A percentile compares a stretch with the other conserved stretches of the same genome.
These are phyloP conservation scores for Trypanosoma lewisi DNA, from an alignment of 208 protist genomes.

Conservation along the genomic window DNA sequence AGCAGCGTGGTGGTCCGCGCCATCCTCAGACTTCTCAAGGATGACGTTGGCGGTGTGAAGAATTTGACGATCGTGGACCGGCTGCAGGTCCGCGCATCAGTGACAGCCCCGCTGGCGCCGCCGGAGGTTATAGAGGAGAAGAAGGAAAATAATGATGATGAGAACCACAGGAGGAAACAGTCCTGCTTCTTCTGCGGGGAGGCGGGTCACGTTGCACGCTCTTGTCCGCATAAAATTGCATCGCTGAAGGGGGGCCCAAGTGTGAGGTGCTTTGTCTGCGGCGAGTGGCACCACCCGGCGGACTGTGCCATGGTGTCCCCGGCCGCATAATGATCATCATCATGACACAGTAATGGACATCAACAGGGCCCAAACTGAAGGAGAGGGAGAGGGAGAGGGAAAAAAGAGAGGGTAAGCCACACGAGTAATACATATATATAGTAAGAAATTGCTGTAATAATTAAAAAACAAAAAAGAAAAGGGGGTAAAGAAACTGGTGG, in stretches of 20 bases:
- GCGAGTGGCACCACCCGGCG: slow-evolving; percentile 83
- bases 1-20: slow-evolving; percentile 80
- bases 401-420: too few relatives aligned
- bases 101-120: slow-evolving; percentile 44
- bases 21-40: slow-evolving; percentile 79
- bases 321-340: slow-evolving; percentile 22
- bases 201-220: slow-evolving; percentile 69
- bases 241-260: slow-evolving; percentile 58
- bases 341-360: too few relatives aligned
- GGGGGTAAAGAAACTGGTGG: too few relatives aligned
- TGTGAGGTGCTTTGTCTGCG: slow-evolving; percentile 86
- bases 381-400: too few relatives aligned
- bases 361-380: too few relatives aligned
- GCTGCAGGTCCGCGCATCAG: slow-evolving; percentile 43
- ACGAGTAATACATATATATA: too few relatives aligned
- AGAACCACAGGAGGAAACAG: slow-evolving; percentile 31
- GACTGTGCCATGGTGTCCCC: slow-evolving; percentile 59
- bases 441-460: too few relatives aligned
- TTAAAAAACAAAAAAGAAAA: too few relatives aligned
- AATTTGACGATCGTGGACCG: slow-evolving; percentile 68
- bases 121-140: slow-evolving; percentile 14
- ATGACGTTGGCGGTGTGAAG: slow-evolving; percentile 39
- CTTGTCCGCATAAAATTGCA: slow-evolving; percentile 61
- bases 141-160: slow-evolving; percentile 19
- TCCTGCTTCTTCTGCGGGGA: slow-evolving; percentile 79